Evolutionary conservation across 352 stramenopile genomes (phyloP).

Genomic region (Globisporangium yorkense): DNA sequence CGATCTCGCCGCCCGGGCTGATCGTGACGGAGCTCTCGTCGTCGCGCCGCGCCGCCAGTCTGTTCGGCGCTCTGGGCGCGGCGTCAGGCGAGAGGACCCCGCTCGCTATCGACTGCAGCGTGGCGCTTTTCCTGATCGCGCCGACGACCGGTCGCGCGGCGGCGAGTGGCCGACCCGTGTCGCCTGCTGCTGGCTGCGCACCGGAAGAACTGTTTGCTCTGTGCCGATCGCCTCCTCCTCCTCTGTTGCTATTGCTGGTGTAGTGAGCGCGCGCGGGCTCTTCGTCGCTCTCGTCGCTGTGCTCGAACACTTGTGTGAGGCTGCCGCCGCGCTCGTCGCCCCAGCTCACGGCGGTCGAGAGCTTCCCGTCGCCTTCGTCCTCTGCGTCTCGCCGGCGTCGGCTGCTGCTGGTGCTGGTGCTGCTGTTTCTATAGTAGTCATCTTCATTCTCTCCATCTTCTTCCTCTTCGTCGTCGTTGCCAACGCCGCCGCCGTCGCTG

Average conservation of each 20-base stretch:
- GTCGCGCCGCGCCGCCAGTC: background rate
- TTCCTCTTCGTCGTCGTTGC: background rate
- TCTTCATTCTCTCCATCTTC: background rate
- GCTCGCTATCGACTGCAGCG: constrained; percentile 10
- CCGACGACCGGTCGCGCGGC: constrained; percentile 1
- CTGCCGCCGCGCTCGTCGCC: constrained; percentile 77
- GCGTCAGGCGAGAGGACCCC: background rate
- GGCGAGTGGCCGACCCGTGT: constrained; percentile 6
- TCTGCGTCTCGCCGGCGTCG: background rate
- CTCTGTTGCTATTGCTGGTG: no score
- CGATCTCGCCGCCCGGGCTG: constrained; percentile 4
- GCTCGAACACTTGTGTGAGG: constrained; percentile 71
- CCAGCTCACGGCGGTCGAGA: constrained; percentile 69
- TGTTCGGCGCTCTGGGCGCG: background rate
- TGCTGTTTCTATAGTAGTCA: background rate
- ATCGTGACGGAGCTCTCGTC: constrained; percentile 9
- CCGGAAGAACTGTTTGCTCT: background rate
- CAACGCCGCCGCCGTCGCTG: background rate
- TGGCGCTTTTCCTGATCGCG: constrained; percentile 10
- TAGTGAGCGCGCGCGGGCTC: background rate
- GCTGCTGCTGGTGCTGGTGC: constrained; percentile 18
- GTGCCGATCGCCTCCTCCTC: constrained; percentile 4
- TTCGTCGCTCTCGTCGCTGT: constrained; percentile 14
- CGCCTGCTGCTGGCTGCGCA: background rate
- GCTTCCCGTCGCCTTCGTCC: constrained; percentile 23